Conservation (phyloP, 768 basidiomycete genomes). For the Tricholoma saponaceum region DNA sequence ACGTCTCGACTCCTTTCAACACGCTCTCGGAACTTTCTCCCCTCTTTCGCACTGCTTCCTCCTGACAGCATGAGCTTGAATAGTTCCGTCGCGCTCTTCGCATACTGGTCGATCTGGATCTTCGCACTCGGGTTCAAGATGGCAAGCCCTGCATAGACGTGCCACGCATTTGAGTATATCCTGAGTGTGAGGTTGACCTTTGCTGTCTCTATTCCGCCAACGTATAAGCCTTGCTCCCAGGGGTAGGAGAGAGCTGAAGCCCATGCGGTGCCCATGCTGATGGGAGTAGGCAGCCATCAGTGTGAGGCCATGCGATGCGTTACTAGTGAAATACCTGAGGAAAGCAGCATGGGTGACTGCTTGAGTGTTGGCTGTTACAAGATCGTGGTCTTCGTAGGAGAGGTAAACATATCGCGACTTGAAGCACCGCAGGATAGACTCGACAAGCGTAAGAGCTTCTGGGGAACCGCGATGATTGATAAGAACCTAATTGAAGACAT, state of each 20-base stretch:
- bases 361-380: conserved; percentile 96
- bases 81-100: conserved; percentile 78
- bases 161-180: conserved; percentile 97
- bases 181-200: conserved; percentile 97
- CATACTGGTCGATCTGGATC: conserved; percentile 87
- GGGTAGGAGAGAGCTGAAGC: conserved; percentile 72
- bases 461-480: conserved; percentile 82
- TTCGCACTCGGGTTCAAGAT: conserved; percentile 92
- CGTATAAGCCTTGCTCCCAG: conserved; percentile 94
- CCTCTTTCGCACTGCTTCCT: conserved; percentile 31
- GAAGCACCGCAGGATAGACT: conserved; percentile 76
- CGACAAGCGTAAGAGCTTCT: conserved; percentile 71
- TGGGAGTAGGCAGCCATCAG: conserved; percentile 1
- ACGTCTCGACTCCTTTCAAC: conserved; percentile 68
- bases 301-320: background rate
- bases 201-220: conserved; percentile 95
- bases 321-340: conserved; percentile 58
- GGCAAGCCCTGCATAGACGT: conserved; percentile 98
- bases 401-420: conserved; percentile 86
- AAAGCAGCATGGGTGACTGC: conserved; percentile 98
- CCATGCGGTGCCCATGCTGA: conserved; percentile 99
- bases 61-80: conserved; percentile 93
- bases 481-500: conserved; percentile 54
- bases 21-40: conserved; percentile 56
- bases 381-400: conserved; percentile 95